Conservation (phyloP, 2,329 filamentous ascomycete genomes). For the Hypoxylon sp. region DNA sequence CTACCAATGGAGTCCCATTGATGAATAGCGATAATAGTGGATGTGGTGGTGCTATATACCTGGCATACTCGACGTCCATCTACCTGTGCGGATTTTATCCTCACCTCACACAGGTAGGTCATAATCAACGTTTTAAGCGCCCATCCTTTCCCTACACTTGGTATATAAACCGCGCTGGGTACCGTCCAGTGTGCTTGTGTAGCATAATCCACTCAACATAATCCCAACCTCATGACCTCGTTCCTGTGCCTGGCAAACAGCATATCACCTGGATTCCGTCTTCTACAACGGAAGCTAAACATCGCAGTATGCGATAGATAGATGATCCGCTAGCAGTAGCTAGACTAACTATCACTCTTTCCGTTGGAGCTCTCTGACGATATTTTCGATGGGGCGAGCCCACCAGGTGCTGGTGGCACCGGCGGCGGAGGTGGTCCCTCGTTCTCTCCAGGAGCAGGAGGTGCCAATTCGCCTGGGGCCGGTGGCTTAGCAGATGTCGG, state of each 20-base stretch:
- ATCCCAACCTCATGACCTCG: constrained; percentile 2
- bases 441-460: constrained; percentile 40
- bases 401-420: constrained; percentile 49
- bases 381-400: constrained; percentile 39
- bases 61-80: not conserved
- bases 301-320: not conserved
- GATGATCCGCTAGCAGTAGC: not conserved
- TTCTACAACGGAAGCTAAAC: constrained; percentile 3
- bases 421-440: constrained; percentile 47
- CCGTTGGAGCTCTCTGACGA: not conserved
- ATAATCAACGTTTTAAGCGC: constrained; percentile 8
- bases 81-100: constrained; percentile 1
- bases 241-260: constrained; percentile 15
- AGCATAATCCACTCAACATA: constrained; percentile 10
- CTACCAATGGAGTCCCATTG: not conserved
- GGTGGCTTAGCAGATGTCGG: constrained; percentile 62
- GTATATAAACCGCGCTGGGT: constrained; percentile 8
- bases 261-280: not conserved
- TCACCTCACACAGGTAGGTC: constrained; percentile 6
- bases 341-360: constrained; percentile 20
- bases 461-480: constrained; percentile 45
- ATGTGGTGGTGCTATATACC: not conserved
- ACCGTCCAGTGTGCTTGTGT: constrained; percentile 9
- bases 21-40: constrained; percentile 2
- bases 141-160: constrained; percentile 3